phyloP scores from a whole-genome alignment of 2,329 filamentous ascomycete genomes.

The Fusarium brachygibbosum region DNA sequence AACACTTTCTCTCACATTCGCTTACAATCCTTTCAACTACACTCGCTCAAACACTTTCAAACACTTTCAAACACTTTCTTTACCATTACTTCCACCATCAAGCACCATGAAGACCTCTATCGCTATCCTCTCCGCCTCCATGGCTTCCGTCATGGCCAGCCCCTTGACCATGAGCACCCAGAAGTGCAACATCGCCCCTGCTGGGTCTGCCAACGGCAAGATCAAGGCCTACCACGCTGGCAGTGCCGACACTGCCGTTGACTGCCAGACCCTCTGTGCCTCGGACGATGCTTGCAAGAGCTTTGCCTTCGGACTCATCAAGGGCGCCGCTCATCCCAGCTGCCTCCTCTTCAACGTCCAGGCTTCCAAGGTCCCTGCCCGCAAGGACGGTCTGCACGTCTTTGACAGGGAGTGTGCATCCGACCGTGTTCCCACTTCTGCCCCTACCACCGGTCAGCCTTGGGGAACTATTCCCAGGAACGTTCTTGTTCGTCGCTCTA shows the following conservation, averaged over 20 bases:
- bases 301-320: conserved; percentile 14
- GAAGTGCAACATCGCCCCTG: conserved; percentile 9
- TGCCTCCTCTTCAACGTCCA: conserved; percentile 9
- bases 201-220: neutral
- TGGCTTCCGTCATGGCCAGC: conserved; percentile 5
- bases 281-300: conserved; percentile 9
- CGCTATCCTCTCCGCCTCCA: conserved; percentile 5
- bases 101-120: conserved; percentile 23
- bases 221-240: conserved; percentile 1
- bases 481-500: neutral
- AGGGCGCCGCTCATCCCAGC: neutral
- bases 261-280: conserved; percentile 13
- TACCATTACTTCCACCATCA: neutral
- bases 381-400: conserved; percentile 15
- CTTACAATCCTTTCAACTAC: neutral
- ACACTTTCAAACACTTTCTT: neutral
- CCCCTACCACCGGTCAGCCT: conserved; percentile 9
- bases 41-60: neutral
- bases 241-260: conserved; percentile 9
- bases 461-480: conserved; percentile 6
- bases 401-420: conserved; percentile 15
- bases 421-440: conserved; percentile 5
- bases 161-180: neutral
- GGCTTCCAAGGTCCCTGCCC: conserved; percentile 1
- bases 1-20: neutral